These are phyloP conservation scores for Hymenoscyphus occultus DNA, from an alignment of 2,329 filamentous ascomycete genomes.

Conservation along the genomic window DNA sequence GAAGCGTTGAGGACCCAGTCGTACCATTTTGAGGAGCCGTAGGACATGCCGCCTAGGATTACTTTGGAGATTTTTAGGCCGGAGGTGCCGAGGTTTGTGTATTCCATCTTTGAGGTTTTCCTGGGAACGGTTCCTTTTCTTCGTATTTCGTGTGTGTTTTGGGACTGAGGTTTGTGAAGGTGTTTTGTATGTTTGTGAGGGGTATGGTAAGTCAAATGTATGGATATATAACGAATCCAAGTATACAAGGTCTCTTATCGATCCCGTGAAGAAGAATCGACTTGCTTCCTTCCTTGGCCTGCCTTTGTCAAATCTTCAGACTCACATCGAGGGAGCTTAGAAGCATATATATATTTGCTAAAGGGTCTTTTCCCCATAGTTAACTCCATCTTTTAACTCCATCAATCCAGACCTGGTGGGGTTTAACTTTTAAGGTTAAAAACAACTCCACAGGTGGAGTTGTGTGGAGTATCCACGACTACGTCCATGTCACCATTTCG, in stretches of 20 bases:
- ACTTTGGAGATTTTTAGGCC: conserved; percentile 52
- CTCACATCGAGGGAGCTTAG: neutral
- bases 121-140: neutral
- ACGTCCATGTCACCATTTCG: too few relatives aligned
- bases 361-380: too few relatives aligned
- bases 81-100: conserved; percentile 40
- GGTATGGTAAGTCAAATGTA: neutral
- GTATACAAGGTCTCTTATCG: neutral
- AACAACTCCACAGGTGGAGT: too few relatives aligned
- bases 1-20: conserved; percentile 46
- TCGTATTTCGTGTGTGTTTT: neutral
- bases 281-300: too few relatives aligned
- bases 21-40: conserved; percentile 46
- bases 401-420: too few relatives aligned
- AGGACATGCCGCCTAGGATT: conserved; percentile 51
- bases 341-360: too few relatives aligned
- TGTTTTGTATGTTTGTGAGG: neutral
- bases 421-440: too few relatives aligned
- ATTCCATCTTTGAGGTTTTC: conserved; percentile 17
- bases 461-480: too few relatives aligned
- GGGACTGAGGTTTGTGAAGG: neutral
- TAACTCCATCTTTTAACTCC: too few relatives aligned
- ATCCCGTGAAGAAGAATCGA: neutral
- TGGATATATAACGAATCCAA: neutral
- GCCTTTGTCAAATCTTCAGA: neutral